phyloP scores from a whole-genome alignment of 2,329 filamentous ascomycete species.

The Gaeumannomyces tritici region DNA sequence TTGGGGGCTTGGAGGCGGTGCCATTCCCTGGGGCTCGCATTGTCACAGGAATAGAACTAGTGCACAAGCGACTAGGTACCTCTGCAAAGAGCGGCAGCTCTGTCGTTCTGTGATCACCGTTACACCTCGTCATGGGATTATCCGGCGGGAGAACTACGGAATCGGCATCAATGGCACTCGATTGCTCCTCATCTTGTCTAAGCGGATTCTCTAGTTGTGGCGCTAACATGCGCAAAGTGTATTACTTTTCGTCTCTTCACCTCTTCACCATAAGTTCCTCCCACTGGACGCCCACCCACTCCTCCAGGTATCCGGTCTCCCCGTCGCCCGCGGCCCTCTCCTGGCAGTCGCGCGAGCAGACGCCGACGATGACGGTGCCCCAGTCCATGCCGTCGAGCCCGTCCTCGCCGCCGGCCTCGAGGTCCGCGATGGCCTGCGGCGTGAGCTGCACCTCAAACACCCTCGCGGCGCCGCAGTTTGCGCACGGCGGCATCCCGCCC shows the following conservation, averaged over 20 bases:
- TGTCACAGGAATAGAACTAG: neutral
- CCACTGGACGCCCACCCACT: slow-evolving; percentile 98
- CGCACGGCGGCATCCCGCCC: slow-evolving; percentile 61
- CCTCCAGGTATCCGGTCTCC: slow-evolving; percentile 72
- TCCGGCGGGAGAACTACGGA: neutral
- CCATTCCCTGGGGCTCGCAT: neutral
- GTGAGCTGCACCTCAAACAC: slow-evolving; percentile 90
- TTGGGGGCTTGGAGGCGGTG: neutral
- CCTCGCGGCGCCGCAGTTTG: slow-evolving; percentile 62
- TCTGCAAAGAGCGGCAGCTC: neutral
- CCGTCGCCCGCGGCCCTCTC: slow-evolving; percentile 47
- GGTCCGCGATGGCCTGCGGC: slow-evolving; percentile 79
- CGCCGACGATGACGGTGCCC: slow-evolving; percentile 83
- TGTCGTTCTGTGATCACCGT: neutral
- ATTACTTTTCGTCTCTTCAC: slow-evolving; percentile 12
- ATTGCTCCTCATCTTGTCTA: neutral
- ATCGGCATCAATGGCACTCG: neutral
- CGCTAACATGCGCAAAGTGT: too few relatives aligned
- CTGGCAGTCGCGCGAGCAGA: slow-evolving; percentile 73
- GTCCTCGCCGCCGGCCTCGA: slow-evolving; percentile 63
- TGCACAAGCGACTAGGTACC: neutral
- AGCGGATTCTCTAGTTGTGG: too few relatives aligned
- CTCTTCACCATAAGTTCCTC: slow-evolving; percentile 53
- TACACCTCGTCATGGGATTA: neutral
- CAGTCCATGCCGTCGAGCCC: slow-evolving; percentile 89